Conservation (phyloP, 768 basidiomycete species). For the Mycena leptocephala region DNA sequence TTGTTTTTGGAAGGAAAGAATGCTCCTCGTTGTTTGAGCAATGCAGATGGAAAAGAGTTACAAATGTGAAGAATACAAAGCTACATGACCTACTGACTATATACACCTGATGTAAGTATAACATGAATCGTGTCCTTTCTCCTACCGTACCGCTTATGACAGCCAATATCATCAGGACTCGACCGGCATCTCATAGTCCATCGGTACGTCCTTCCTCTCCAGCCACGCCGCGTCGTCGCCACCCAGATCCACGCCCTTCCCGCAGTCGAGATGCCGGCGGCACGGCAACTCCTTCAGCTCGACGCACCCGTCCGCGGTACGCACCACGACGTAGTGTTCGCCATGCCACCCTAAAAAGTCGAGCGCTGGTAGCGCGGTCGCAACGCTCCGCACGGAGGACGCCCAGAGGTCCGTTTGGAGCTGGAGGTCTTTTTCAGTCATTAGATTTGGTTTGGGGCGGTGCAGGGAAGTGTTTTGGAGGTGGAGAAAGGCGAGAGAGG, state of each 20-base stretch:
- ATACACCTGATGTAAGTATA: not conserved
- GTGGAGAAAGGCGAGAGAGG: constrained; percentile 73
- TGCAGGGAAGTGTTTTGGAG: constrained; percentile 63
- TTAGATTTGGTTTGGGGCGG: constrained; percentile 70
- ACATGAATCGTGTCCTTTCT: not conserved
- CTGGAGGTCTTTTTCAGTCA: constrained; percentile 74
- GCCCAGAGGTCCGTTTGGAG: constrained; percentile 73
- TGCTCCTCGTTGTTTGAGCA: too few relatives aligned
- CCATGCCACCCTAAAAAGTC: constrained; percentile 85
- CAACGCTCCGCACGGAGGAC: constrained; percentile 66
- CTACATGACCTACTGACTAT: not conserved
- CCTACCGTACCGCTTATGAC: too few relatives aligned
- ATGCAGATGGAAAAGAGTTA: too few relatives aligned
- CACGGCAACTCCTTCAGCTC: constrained; percentile 77
- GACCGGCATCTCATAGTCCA: constrained; percentile 77
- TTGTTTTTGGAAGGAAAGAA: too few relatives aligned
- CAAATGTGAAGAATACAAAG: not conserved
- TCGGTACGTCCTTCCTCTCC: constrained; percentile 83
- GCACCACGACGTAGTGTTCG: constrained; percentile 78
- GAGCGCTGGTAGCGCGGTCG: constrained; percentile 63
- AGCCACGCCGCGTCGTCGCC: constrained; percentile 76
- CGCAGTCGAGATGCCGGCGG: constrained; percentile 72
- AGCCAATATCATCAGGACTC: not conserved
- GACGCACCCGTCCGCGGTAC: constrained; percentile 48
- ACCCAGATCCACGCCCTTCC: constrained; percentile 77